Base-by-base conservation (phyloP, 257 asterid species). In the Anisodus acutangulus region DNA sequence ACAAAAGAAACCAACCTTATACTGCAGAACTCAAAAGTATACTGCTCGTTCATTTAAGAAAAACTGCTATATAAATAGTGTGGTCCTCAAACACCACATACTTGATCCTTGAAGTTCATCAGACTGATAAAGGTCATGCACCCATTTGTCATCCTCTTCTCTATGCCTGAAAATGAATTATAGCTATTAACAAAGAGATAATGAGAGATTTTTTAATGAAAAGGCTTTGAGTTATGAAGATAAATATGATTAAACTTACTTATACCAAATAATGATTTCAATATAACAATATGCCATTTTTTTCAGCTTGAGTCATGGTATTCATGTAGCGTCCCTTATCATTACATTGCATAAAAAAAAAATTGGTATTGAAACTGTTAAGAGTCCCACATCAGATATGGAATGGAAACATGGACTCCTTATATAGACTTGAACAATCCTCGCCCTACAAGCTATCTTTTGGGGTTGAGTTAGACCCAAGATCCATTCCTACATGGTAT, bases 71-170 rank as follows among this genome's bases (percentile, higher is more conserved):
- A 78, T 22, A 54, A 79, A 89, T 68, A 79, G 71, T 64, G 45
- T 57, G 15, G 7, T 63, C 9, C n/a, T 35, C 9, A 63, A 83
- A 51, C 51, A 86, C 83, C 17, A 82, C 89, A 79, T 91, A 93
- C 98, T 91, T 87, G 92, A 89, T 83, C 88, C 82, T 86, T 87
- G 95, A 81, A 90, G 83, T 85, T 71, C 89, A 19, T 81, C 85
- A 72, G 87, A 85, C 69, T 91, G 91, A n/a, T 88, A 95, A 83
- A 95, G 97, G 89, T 93, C 97, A 82, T 92, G 98, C 83, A 91
- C 92, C 98, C 98, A 95, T 88, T 95, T 93, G 89, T 90, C 97
- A 85, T 92, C 94, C 79, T 92, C 97, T 85, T 92, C 97, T 86
- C 98, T 90, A 84, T 81, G 93, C 85, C 98, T 95, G 92, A 90